Evolutionary conservation across 2,329 filamentous ascomycete genomes (phyloP).

Genomic region (Aureobasidium subglaciale): DNA sequence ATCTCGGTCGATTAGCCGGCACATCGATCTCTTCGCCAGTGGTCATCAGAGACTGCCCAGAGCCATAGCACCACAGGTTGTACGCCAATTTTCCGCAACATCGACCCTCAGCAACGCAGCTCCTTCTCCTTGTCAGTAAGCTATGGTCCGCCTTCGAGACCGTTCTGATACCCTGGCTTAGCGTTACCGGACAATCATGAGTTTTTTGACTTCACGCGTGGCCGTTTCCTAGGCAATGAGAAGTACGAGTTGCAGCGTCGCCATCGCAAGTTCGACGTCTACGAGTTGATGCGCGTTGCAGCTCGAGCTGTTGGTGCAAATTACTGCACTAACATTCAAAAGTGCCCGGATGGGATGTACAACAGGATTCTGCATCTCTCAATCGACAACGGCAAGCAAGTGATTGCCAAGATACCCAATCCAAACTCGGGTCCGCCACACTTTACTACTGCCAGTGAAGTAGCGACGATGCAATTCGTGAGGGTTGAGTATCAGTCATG

Average conservation of each 20-base stretch:
- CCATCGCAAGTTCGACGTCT: slow-evolving; percentile 25
- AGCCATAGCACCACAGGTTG: too few relatives aligned
- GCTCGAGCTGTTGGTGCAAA: slow-evolving; percentile 24
- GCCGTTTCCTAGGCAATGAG: slow-evolving; percentile 26
- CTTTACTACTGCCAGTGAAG: slow-evolving; percentile 32
- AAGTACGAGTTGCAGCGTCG: slow-evolving; percentile 21
- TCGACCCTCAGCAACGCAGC: too few relatives aligned
- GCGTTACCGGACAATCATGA: slow-evolving; percentile 2
- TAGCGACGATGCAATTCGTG: slow-evolving; percentile 33
- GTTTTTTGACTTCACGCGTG: slow-evolving; percentile 26
- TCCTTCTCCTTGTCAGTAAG: too few relatives aligned
- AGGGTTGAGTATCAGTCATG: not conserved
- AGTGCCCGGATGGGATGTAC: slow-evolving; percentile 29
- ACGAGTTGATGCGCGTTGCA: slow-evolving; percentile 24
- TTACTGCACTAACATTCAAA: slow-evolving; percentile 24
- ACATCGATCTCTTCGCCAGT: too few relatives aligned
- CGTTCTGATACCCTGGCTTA: not conserved
- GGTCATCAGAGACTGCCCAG: too few relatives aligned
- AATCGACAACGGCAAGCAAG: slow-evolving; percentile 30
- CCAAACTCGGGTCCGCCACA: slow-evolving; percentile 30
- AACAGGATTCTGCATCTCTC: slow-evolving; percentile 31
- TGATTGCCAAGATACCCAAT: slow-evolving; percentile 33
- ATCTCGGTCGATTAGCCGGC: too few relatives aligned
- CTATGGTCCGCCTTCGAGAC: too few relatives aligned
- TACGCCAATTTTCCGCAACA: too few relatives aligned